These are phyloP conservation scores for Boletus rubescentipes DNA, from an alignment of 768 basidiomycete species.

Conservation along the genomic window DNA sequence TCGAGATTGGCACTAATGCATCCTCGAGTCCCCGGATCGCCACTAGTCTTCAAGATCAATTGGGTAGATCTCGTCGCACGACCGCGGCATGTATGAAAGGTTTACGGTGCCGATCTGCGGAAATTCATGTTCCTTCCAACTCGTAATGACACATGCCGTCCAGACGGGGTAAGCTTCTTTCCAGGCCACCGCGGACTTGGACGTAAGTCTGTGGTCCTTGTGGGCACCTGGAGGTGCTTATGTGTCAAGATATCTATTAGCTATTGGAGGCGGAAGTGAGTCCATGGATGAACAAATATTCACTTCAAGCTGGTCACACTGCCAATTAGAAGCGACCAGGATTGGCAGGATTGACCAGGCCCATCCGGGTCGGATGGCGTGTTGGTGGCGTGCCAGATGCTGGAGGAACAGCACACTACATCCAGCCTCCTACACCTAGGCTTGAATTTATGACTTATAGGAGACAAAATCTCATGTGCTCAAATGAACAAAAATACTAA, in stretches of 20 bases:
- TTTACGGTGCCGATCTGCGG: conserved; percentile 17
- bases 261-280: conserved; percentile 7
- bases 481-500: no score
- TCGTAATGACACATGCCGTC: neutral
- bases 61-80: conserved; percentile 3
- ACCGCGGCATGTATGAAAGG: conserved; percentile 11
- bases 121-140: conserved; percentile 3
- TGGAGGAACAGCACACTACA: no score
- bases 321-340: neutral
- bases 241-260: conserved; percentile 13
- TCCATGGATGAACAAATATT: conserved; percentile 1
- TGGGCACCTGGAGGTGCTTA: neutral
- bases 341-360: neutral
- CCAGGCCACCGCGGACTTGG: conserved; percentile 22
- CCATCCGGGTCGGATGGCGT: no score
- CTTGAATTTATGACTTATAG: no score
- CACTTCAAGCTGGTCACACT: neutral
- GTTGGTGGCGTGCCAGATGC: neutral
- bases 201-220: conserved; percentile 11
- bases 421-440: no score
- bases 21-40: conserved; percentile 16
- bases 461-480: no score
- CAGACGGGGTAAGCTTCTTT: conserved; percentile 5
- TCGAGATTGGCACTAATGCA: conserved; percentile 19
- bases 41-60: conserved; percentile 7